A percentile compares a stretch with the other conserved stretches of the same genome.
phyloP scores from a whole-genome alignment of 768 basidiomycete species.

The Amanita molliuscula region DNA sequence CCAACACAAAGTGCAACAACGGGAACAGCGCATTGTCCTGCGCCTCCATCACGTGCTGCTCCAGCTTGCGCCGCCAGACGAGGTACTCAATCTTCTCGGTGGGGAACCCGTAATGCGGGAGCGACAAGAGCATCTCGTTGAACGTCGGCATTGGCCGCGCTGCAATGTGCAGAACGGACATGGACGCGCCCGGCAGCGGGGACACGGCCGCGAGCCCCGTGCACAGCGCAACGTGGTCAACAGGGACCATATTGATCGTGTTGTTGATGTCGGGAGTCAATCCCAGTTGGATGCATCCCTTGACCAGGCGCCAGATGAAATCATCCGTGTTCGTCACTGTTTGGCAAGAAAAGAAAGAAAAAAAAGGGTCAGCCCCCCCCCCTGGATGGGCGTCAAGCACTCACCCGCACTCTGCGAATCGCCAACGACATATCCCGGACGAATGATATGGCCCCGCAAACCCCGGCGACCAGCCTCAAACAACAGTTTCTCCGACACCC shows the following conservation, averaged over 20 bases:
- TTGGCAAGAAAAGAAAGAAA: too few species aligned
- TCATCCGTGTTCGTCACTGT: conserved; percentile 97
- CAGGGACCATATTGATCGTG: conserved; percentile 96
- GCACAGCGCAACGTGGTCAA: conserved; percentile 88
- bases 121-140: conserved; percentile 71
- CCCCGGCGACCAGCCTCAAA: conserved; percentile 88
- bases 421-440: conserved; percentile 95
- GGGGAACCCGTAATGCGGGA: conserved; percentile 71
- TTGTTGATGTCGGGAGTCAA: conserved; percentile 97
- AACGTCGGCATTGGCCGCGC: conserved; percentile 83
- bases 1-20: conserved; percentile 91
- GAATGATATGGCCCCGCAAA: conserved; percentile 73
- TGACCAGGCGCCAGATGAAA: conserved; percentile 96
- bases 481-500: conserved; percentile 94
- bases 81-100: conserved; percentile 81
- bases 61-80: conserved; percentile 83
- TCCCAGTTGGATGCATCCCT: conserved; percentile 98
- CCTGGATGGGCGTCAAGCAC: conserved; percentile 12
- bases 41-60: conserved; percentile 88
- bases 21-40: conserved; percentile 98
- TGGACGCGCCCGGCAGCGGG: conserved; percentile 32
- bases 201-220: conserved; percentile 63
- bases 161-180: conserved; percentile 74
- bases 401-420: conserved; percentile 80
- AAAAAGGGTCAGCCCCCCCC: not conserved